Conservation (phyloP, 2,329 filamentous ascomycete species). For the Aspergillus sp. region DNA sequence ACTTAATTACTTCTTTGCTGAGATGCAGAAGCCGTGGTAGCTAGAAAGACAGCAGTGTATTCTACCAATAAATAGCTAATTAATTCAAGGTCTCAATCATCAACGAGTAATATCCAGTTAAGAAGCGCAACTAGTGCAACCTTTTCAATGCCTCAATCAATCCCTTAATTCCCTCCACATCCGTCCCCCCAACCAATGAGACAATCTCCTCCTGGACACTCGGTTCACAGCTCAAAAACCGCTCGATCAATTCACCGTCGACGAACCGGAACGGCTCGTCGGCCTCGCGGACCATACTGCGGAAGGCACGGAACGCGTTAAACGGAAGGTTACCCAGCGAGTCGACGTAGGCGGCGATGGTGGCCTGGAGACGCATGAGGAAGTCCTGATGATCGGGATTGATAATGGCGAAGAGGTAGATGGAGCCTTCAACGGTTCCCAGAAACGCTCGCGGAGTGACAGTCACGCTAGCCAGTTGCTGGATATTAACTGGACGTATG, state of each 20-base stretch:
- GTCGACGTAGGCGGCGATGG: conserved; percentile 57
- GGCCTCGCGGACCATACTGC: conserved; percentile 59
- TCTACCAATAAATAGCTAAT: too few species aligned
- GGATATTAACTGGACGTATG: conserved; percentile 66
- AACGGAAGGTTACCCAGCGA: conserved; percentile 69
- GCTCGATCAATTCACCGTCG: conserved; percentile 83
- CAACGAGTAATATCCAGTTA: too few species aligned
- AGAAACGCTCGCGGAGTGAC: conserved; percentile 79
- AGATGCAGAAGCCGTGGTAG: too few species aligned
- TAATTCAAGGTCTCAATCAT: too few species aligned
- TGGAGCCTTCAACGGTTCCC: conserved; percentile 81
- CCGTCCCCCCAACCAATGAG: conserved; percentile 42
- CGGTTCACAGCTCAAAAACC: conserved; percentile 65
- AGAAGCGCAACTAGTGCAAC: conserved; percentile 32
- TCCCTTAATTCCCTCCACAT: conserved; percentile 53
- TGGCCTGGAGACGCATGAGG: conserved; percentile 70
- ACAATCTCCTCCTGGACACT: conserved; percentile 48
- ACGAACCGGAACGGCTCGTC: conserved; percentile 79
- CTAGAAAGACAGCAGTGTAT: too few species aligned
- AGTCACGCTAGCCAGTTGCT: conserved; percentile 54
- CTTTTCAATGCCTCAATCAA: conserved; percentile 51
- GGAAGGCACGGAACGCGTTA: conserved; percentile 71
- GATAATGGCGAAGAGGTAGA: conserved; percentile 84
- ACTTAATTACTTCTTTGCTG: too few species aligned
- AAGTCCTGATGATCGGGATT: conserved; percentile 64